These are phyloP conservation scores for Gyrodon lividus DNA, from an alignment of 768 basidiomycete species.

Conservation along the genomic window DNA sequence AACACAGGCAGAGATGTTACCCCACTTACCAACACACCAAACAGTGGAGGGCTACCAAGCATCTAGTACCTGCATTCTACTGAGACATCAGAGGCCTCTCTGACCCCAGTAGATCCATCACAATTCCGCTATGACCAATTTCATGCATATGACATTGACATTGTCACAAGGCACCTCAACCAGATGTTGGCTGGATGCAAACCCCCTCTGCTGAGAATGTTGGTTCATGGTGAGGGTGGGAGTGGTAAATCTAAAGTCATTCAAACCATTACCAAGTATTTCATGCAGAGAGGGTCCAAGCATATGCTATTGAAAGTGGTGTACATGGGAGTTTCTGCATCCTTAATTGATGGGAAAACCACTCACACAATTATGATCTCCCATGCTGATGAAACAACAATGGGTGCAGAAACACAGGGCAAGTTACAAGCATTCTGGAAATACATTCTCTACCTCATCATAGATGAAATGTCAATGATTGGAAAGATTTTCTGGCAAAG, in stretches of 20 bases:
- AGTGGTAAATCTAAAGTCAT: constrained; percentile 45
- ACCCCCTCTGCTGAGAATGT: too few relatives aligned
- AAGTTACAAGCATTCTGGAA: background rate
- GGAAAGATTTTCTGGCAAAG: constrained; percentile 24
- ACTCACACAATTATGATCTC: constrained; percentile 33
- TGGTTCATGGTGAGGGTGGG: too few relatives aligned
- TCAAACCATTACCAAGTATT: constrained; percentile 36
- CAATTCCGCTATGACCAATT: too few relatives aligned
- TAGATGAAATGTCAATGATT: constrained; percentile 43
- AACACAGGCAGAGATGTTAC: too few relatives aligned
- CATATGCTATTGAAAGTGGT: constrained; percentile 35
- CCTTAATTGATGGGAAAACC: constrained; percentile 38
- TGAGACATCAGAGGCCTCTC: too few relatives aligned
- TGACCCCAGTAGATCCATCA: too few relatives aligned
- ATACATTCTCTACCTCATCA: constrained; percentile 22
- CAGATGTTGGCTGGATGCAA: constrained; percentile 16
- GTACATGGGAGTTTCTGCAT: constrained; percentile 41
- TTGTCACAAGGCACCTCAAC: constrained; percentile 30
- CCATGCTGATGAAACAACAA: background rate
- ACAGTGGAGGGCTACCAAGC: too few relatives aligned
- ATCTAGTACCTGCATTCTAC: too few relatives aligned
- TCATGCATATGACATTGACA: constrained; percentile 37
- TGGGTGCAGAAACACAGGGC: too few relatives aligned
- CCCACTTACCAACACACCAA: too few relatives aligned
- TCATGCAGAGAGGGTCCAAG: constrained; percentile 10